phyloP scores from a whole-genome alignment of 2,329 filamentous ascomycete species.

The Alternaria dauci region DNA sequence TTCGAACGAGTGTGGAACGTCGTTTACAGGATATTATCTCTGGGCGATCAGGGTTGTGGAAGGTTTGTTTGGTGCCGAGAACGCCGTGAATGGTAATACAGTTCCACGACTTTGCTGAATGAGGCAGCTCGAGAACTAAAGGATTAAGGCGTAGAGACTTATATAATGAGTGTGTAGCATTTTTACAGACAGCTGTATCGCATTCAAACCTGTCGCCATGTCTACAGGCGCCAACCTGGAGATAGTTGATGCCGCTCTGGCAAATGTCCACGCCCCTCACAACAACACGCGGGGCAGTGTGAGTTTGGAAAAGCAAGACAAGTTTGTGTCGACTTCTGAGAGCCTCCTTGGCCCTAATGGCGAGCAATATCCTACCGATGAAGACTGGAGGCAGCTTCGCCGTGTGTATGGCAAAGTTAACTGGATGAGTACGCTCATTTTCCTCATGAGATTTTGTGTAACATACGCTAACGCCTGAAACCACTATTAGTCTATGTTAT shows the following conservation, averaged over 20 bases:
- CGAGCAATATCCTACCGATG: conserved; percentile 37
- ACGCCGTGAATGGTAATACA: conserved; percentile 1
- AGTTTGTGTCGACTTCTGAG: conserved; percentile 12
- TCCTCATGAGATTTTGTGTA: neutral
- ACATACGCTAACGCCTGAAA: neutral
- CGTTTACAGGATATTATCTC: conserved; percentile 15
- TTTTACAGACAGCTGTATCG: neutral
- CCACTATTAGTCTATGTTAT: conserved; percentile 32
- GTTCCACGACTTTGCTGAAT: conserved; percentile 20
- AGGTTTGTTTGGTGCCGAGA: conserved; percentile 22
- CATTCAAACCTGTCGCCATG: conserved; percentile 15
- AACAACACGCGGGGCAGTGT: conserved; percentile 12
- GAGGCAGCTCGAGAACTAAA: conserved; percentile 26
- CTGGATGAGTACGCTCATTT: conserved; percentile 28
- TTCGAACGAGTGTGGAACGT: conserved; percentile 1
- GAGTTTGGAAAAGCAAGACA: conserved; percentile 21
- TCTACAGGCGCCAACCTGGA: conserved; percentile 30
- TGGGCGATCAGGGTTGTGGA: conserved; percentile 7
- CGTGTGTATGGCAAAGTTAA: conserved; percentile 44
- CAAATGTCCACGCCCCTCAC: conserved; percentile 15
- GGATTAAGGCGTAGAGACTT: neutral
- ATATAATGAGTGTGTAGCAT: neutral
- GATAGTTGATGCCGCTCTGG: conserved; percentile 26
- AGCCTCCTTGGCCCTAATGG: conserved; percentile 32
- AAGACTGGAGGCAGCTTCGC: conserved; percentile 41